A percentile compares a stretch with the other conserved stretches of the same genome.
Conservation (phyloP, 352 stramenopile genomes). For the Phytophthora idaei region DNA sequence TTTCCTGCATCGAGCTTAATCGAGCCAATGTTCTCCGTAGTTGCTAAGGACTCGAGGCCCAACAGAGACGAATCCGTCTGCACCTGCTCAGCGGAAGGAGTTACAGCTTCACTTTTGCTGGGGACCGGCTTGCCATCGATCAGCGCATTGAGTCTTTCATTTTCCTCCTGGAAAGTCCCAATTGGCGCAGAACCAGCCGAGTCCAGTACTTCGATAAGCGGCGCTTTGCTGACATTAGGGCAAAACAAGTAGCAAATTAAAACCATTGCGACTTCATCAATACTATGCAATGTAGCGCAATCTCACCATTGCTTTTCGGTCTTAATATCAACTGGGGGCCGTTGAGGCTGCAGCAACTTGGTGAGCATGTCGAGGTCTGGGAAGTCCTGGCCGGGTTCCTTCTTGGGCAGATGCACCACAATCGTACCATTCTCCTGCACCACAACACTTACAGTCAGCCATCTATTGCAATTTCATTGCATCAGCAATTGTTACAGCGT, state of each 20-base stretch:
- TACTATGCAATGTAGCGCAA: not conserved
- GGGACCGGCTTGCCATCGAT: conserved; percentile 21
- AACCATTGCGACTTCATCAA: not conserved
- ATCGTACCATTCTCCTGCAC: conserved; percentile 92
- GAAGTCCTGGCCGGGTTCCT: conserved; percentile 87
- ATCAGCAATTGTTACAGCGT: conserved; percentile 5
- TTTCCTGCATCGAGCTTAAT: conserved; percentile 21
- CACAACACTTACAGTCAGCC: not conserved
- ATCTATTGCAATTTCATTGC: conserved; percentile 3
- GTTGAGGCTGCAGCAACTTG: conserved; percentile 85
- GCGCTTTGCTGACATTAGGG: conserved; percentile 41
- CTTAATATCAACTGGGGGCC: conserved; percentile 45
- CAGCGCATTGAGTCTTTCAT: conserved; percentile 20
- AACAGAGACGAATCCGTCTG: conserved; percentile 54
- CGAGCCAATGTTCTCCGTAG: conserved; percentile 11
- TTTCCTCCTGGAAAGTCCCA: conserved; percentile 36
- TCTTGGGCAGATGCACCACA: conserved; percentile 91
- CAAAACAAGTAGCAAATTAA: conserved; percentile 1
- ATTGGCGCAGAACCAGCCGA: conserved; percentile 35
- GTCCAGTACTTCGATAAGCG: conserved; percentile 86
- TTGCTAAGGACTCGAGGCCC: conserved; percentile 41
- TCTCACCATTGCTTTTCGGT: conserved; percentile 36
- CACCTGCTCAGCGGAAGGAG: conserved; percentile 5
- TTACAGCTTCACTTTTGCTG: not conserved
- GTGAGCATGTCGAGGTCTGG: conserved; percentile 93